phyloP scores from a whole-genome alignment of 2,329 filamentous ascomycete genomes.

The Alternaria hordeiaustralica region DNA sequence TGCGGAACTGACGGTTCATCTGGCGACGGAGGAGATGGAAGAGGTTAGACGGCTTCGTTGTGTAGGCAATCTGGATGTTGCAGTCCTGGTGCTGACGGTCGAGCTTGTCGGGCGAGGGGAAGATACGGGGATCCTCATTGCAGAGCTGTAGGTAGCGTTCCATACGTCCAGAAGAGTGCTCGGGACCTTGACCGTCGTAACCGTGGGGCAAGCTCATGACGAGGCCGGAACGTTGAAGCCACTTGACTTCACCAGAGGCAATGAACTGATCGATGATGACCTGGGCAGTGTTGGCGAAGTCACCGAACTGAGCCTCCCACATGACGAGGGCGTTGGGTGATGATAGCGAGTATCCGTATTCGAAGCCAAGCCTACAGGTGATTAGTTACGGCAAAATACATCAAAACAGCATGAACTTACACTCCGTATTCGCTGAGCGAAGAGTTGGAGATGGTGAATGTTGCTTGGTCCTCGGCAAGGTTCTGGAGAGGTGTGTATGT shows the following conservation, averaged over 20 bases:
- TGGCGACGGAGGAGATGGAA: conserved; percentile 97
- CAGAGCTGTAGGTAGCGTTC: conserved; percentile 97
- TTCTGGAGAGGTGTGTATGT: conserved; percentile 94
- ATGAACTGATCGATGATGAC: conserved; percentile 99
- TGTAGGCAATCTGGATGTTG: conserved; percentile 98
- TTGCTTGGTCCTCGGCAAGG: conserved; percentile 87
- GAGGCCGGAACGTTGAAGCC: conserved; percentile 96
- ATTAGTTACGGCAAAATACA: conserved; percentile 27
- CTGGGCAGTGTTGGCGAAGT: conserved; percentile 99
- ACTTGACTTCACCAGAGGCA: conserved; percentile 96
- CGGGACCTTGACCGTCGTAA: conserved; percentile 96
- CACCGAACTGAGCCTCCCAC: conserved; percentile 99
- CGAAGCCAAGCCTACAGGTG: conserved; percentile 79
- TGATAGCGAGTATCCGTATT: conserved; percentile 97
- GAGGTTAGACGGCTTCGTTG: conserved; percentile 93
- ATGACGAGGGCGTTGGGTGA: conserved; percentile 97
- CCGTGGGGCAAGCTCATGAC: conserved; percentile 97
- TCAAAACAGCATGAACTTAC: conserved; percentile 50
- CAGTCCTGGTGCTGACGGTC: conserved; percentile 98
- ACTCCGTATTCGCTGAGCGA: conserved; percentile 76
- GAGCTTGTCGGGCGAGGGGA: conserved; percentile 86
- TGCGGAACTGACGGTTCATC: conserved; percentile 99
- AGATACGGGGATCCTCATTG: conserved; percentile 95
- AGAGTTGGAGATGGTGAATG: conserved; percentile 97
- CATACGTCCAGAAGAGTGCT: conserved; percentile 96